Evolutionary conservation across 2,329 filamentous ascomycete genomes (phyloP), one percentile per base, ranked within the genome.

Genomic region (Ceratocystis cubensis): DNA sequence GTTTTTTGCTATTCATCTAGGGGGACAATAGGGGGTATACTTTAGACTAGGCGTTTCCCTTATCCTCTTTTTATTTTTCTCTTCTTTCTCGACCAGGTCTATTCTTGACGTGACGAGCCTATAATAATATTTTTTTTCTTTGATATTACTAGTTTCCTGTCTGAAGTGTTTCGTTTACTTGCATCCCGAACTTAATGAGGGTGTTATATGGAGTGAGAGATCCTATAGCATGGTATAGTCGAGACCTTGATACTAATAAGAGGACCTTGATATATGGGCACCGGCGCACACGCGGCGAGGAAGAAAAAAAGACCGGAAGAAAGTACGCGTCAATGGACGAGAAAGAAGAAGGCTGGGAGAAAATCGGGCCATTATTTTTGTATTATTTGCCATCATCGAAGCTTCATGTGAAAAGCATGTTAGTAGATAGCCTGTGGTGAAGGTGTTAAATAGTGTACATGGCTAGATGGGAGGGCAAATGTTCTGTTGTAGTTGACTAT

Each of bases 71-170:
- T 37, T 37, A 37, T 46, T 28, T 46, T 48, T 28, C 30, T 46
- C 44, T 28, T 63, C 61, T 22, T 28, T 15, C 20, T 46, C 22
- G 17, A 10, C 30, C 30, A 44, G 17, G 25, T 46, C 45, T 63
- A 8, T 17, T 57, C 53, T 33, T 57, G 53, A 33, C 53, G 13
- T 30, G 53, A 57, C 53, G 28, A 57, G 53, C 20, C 53, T 57
- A 13, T 57, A 57, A 33, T 57, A 57, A 56, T 56, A 8, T 28
- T 46, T 63, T 50, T 28, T 50, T 50, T 48, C 37, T 63, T 46
- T 46, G 37, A 48, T 33, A 28, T 25, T 63, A 15, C 17, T 28
- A 22, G 5, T 15, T 33, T 22, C 13, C 33, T 37, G 33, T 37
- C 33, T 1, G 33, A 37, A 48, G 20, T n/a, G 41, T 30, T 20